Evolutionary conservation across 441 rosid genomes (phyloP).

Genomic region (Aleurites moluccanus): DNA sequence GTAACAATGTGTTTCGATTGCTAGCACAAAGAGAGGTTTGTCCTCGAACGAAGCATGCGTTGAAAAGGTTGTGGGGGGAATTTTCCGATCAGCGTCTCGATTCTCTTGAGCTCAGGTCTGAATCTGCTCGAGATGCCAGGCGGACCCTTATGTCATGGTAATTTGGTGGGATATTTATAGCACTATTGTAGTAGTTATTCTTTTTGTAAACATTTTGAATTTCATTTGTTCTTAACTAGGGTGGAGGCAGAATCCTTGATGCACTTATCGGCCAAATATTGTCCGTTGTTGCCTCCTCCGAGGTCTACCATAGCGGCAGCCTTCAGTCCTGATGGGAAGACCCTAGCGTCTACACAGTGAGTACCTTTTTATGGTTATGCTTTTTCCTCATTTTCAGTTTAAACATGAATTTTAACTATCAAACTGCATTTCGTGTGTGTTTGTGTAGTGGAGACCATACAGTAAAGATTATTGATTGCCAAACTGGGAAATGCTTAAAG

Average conservation of each 20-base stretch:
- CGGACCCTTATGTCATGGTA: conserved; percentile 69
- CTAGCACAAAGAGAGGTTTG: conserved; percentile 65
- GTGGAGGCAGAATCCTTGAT: conserved; percentile 80
- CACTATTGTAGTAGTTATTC: not conserved
- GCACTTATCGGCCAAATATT: conserved; percentile 77
- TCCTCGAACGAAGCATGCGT: conserved; percentile 47
- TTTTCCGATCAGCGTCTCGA: conserved; percentile 22
- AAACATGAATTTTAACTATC: conserved; percentile 1
- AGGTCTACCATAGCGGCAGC: conserved; percentile 94
- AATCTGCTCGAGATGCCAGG: conserved; percentile 46
- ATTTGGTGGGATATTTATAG: not conserved
- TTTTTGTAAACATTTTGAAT: not conserved
- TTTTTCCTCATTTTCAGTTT: not conserved
- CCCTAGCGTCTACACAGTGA: conserved; percentile 92
- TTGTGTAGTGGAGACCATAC: conserved; percentile 88
- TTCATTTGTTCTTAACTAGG: conserved; percentile 39
- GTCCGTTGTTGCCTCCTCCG: conserved; percentile 74
- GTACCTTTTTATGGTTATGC: conserved; percentile 16
- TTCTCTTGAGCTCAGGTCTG: conserved; percentile 28
- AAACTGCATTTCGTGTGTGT: not conserved
- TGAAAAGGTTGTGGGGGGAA: conserved; percentile 53
- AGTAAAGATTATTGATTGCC: conserved; percentile 85
- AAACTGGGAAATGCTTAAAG: conserved; percentile 72
- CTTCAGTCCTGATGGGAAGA: conserved; percentile 84
- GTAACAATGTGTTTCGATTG: conserved; percentile 48